Conservation (phyloP, 139 green algal species). For the Closterium sp. region DNA sequence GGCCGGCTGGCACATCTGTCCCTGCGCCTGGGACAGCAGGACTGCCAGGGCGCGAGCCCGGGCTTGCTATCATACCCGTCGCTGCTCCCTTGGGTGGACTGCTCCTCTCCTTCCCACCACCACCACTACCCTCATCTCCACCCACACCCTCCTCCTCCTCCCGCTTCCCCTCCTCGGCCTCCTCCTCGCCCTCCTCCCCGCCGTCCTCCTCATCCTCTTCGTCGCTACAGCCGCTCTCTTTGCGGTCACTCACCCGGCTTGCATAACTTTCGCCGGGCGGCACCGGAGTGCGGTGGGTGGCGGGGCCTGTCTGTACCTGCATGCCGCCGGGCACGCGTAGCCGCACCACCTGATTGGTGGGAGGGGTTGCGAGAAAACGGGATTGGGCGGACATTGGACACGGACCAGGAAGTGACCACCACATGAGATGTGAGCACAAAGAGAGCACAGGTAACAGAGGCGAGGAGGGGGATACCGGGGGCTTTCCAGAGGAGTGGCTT, state of each 20-base stretch:
- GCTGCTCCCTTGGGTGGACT: neutral
- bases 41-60: neutral
- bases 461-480: too few relatives aligned
- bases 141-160: neutral
- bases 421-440: neutral
- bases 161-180: neutral
- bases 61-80: neutral
- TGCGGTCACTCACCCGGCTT: neutral
- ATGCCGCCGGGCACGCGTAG: neutral
- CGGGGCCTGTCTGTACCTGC: neutral
- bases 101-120: neutral
- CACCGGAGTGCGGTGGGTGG: neutral
- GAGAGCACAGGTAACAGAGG: neutral
- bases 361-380: neutral
- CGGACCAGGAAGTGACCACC: neutral
- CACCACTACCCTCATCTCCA: neutral
- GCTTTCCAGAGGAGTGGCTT: too few relatives aligned
- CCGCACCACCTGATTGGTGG: neutral
- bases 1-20: neutral
- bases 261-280: neutral
- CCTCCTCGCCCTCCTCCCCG: neutral
- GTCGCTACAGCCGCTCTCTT: neutral
- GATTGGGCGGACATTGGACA: neutral
- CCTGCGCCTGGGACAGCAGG: neutral
- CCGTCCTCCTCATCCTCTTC: neutral